Conservation (phyloP, 192 early-diverging fungal genomes). For the Backusella morwellensis region DNA sequence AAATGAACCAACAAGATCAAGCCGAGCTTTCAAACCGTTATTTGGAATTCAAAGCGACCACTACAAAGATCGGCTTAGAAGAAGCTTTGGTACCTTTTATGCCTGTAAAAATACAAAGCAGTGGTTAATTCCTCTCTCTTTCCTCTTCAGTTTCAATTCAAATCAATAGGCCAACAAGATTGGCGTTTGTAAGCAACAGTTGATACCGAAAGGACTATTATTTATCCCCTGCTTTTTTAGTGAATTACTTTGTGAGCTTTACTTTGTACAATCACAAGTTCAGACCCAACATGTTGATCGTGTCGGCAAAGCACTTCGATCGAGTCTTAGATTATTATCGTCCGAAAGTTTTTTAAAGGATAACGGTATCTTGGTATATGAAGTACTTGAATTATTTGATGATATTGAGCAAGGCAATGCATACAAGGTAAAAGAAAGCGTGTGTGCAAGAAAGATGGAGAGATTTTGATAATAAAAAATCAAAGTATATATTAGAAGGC, state of each 20-base stretch:
- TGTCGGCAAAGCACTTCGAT: not conserved
- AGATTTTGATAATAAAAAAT: not conserved
- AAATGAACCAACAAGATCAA: constrained; percentile 7
- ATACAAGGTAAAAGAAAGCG: constrained; percentile 5
- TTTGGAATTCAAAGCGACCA: constrained; percentile 1
- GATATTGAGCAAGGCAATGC: constrained; percentile 4
- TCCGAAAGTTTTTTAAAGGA: constrained; percentile 6
- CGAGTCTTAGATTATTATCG: not conserved
- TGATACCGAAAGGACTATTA: not conserved
- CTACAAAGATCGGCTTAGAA: constrained; percentile 4
- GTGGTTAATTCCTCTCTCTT: not conserved
- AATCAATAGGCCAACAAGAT: not conserved
- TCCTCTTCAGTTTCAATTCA: constrained; percentile 5
- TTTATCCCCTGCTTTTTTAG: not conserved
- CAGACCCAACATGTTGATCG: not conserved
- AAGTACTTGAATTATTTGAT: constrained; percentile 12
- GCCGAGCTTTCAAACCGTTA: not conserved
- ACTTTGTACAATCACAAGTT: not conserved
- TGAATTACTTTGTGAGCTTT: constrained; percentile 7
- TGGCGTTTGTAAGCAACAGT: constrained; percentile 4
- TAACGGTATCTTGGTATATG: not conserved
- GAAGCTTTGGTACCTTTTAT: constrained; percentile 6
- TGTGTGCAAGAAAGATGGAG: not conserved
- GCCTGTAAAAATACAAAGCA: not conserved
- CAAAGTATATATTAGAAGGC: constrained; percentile 21